Conservation (phyloP, 345 rosid genomes). For the Populus euphratica region DNA sequence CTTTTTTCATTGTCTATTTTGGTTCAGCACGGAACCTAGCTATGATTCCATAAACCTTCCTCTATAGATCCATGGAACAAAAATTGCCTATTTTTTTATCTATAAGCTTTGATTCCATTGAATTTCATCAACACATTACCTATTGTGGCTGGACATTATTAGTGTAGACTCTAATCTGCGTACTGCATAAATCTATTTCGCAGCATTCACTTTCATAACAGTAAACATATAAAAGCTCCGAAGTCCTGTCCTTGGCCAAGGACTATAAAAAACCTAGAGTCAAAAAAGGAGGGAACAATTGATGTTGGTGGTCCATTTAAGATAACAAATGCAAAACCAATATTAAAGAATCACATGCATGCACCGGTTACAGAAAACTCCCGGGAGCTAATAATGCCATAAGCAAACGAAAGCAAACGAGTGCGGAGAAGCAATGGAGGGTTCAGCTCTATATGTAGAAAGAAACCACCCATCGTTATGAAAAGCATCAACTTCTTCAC, state of each 20-base stretch:
- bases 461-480: conserved; percentile 63
- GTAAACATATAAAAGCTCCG: background rate
- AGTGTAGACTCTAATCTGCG: no score
- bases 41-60: no score
- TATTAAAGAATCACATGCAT: background rate
- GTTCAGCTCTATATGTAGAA: background rate
- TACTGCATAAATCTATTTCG: no score
- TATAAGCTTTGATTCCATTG: no score
- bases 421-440: background rate
- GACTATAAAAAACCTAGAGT: background rate
- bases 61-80: no score
- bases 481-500: conserved; percentile 69
- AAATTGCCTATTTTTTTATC: no score
- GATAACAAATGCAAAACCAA: background rate
- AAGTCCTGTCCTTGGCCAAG: background rate
- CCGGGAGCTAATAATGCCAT: background rate
- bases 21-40: no score
- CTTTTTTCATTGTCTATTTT: no score
- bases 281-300: background rate
- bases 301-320: background rate
- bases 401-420: background rate
- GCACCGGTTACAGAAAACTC: background rate
- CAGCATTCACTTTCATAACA: no score
- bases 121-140: no score
- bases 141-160: no score